A percentile compares a stretch with the other conserved stretches of the same genome.
These are phyloP conservation scores for Talaromyces albobiverticillius DNA, from an alignment of 2,329 filamentous ascomycete species.

Conservation along the genomic window DNA sequence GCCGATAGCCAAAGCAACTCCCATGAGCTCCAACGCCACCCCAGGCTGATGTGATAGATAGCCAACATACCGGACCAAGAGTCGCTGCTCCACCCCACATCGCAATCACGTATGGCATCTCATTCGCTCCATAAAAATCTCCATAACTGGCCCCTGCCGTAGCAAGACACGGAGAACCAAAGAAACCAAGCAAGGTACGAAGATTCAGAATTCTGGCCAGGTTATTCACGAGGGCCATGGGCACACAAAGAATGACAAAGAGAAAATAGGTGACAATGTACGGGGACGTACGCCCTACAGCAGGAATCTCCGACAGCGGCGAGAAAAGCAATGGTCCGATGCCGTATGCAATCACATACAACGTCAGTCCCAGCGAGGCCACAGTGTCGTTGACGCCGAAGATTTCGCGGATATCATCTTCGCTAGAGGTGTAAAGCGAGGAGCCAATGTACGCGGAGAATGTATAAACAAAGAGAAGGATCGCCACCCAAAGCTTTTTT, in stretches of 20 bases:
- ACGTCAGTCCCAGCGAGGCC: slow-evolving; percentile 31
- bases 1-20: slow-evolving; percentile 63
- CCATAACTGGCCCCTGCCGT: slow-evolving; percentile 50
- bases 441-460: slow-evolving; percentile 37
- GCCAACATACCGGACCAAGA: background rate
- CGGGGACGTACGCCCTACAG: slow-evolving; percentile 64
- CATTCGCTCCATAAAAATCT: slow-evolving; percentile 29
- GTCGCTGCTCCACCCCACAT: background rate
- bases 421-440: slow-evolving; percentile 29
- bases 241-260: slow-evolving; percentile 65
- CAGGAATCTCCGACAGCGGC: slow-evolving; percentile 64
- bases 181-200: slow-evolving; percentile 64
- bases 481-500: slow-evolving; percentile 22
- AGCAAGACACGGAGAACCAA: slow-evolving; percentile 64
- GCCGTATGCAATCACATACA: slow-evolving; percentile 46
- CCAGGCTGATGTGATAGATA: slow-evolving; percentile 49
- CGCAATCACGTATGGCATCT: background rate
- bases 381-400: slow-evolving; percentile 28
- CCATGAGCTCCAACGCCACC: slow-evolving; percentile 58
- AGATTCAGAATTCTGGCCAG: slow-evolving; percentile 63
- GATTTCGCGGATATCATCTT: slow-evolving; percentile 20
- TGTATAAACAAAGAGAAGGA: slow-evolving; percentile 27
- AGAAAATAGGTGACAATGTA: slow-evolving; percentile 67
- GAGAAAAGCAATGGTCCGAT: slow-evolving; percentile 64
- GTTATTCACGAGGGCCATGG: slow-evolving; percentile 61